Evolutionary conservation across 768 basidiomycete species (phyloP), one percentile per base, ranked within the genome.

Genomic region (Tulasnella sp.): DNA sequence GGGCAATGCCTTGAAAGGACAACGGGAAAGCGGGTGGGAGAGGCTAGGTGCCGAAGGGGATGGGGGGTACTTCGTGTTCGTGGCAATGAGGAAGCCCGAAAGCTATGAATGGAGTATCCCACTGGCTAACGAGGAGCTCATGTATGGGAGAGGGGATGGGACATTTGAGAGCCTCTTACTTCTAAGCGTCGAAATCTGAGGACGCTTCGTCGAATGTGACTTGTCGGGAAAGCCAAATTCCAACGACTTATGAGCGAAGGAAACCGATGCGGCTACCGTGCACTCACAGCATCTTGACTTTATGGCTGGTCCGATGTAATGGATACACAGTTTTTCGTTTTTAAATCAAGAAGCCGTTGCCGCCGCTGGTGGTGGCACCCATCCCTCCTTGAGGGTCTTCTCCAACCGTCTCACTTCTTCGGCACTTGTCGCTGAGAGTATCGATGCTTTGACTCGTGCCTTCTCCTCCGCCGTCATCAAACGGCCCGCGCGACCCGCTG

Each of bases 381-480:
- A 90, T 45, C 91, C 91, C 67, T 92, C 90, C 66, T 81, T 79
- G 65, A 92, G 71, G 69, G 80, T 85, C 72, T 87, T 79, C 71
- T 92, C 89, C 64, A 92, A 69, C 66, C 80, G 79, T 70, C 85
- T 79, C 66, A 93, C 83, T 72, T 94, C 91, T 68, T 94, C 91
- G 64, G 90, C 80, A 49, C 87, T 92, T 31, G 84, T 87, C n/a
- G 92, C 92, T 63, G 82, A 84, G 63, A 86, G 85, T 64, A 94
- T 92, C 17, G 91, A 91, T 30, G 82, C 81, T 69, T 83, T 85
- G 63, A 94, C 87, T 63, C 81, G 82, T 65, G 89, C 87, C 66
- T 84, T 87, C 66, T 94, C 91, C 69, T 92, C 90, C 68, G 87
- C 88, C 25, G 88, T 90, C 82, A 94, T 85, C 61, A 94, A 71